Percentiles rank a stretch among this genome's conserved stretches.
Evolutionary conservation across 805 yeast genomes (phyloP).

Genomic region (Alloascoidea hylecoeti): DNA sequence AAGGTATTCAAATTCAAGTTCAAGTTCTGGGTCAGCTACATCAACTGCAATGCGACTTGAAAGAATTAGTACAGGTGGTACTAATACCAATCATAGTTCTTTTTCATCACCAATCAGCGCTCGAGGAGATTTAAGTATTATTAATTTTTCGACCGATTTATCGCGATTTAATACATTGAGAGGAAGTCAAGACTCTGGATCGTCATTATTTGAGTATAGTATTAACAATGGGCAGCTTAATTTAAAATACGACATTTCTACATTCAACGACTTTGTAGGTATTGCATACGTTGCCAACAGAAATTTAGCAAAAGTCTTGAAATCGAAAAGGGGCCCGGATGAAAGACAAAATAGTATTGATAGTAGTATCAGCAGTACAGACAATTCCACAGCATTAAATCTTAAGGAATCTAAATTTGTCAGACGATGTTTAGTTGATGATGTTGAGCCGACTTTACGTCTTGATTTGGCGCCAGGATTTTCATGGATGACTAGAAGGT

Average conservation of each 20-base stretch:
- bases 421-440: slow-evolving; percentile 55
- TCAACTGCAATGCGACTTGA: not conserved
- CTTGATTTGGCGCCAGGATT: slow-evolving; percentile 51
- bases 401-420: slow-evolving; percentile 44
- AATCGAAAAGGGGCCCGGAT: too few species aligned
- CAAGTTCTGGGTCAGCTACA: not conserved
- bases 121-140: too few species aligned
- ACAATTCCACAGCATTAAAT: not conserved
- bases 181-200: not conserved
- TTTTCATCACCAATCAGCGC: not conserved
- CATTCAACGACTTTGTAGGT: not conserved
- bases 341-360: not conserved
- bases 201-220: too few species aligned
- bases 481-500: slow-evolving; percentile 45
- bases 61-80: not conserved
- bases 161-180: not conserved
- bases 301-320: not conserved
- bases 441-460: slow-evolving; percentile 60
- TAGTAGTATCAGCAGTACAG: not conserved
- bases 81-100: not conserved
- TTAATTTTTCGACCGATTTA: too few species aligned
- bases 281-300: not conserved
- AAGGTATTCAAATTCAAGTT: not conserved
- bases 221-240: not conserved
- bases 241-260: not conserved